These are phyloP conservation scores for Pyrenochaeta sp. DNA, from an alignment of 2,329 filamentous ascomycete species.

Conservation along the genomic window DNA sequence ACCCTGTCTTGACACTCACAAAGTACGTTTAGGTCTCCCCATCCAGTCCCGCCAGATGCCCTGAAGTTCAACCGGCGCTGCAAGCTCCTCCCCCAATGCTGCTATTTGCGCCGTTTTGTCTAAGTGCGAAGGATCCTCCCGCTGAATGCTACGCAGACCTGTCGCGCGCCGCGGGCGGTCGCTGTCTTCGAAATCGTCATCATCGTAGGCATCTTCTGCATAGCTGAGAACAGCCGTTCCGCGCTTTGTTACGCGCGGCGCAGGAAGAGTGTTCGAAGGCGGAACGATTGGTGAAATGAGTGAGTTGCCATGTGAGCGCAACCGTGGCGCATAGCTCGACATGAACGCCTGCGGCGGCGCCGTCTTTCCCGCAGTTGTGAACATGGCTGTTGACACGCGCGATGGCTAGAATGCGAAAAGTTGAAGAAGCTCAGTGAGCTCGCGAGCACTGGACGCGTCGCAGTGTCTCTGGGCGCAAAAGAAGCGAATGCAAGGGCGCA, in stretches of 20 bases:
- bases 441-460: slow-evolving; percentile 44
- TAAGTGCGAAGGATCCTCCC: slow-evolving; percentile 71
- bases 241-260: slow-evolving; percentile 90
- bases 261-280: slow-evolving; percentile 70
- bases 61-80: slow-evolving; percentile 81
- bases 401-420: slow-evolving; percentile 26
- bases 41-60: slow-evolving; percentile 97
- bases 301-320: slow-evolving; percentile 91
- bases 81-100: slow-evolving; percentile 84
- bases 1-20: slow-evolving; percentile 50
- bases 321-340: slow-evolving; percentile 87
- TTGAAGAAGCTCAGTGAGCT: slow-evolving; percentile 40
- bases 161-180: slow-evolving; percentile 77
- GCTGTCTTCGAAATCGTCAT: slow-evolving; percentile 77
- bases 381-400: slow-evolving; percentile 46
- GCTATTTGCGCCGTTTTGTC: slow-evolving; percentile 72
- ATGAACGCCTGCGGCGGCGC: slow-evolving; percentile 84
- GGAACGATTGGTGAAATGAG: slow-evolving; percentile 86
- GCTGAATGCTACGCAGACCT: slow-evolving; percentile 77
- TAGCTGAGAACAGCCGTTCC: slow-evolving; percentile 98
- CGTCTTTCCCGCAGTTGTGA: slow-evolving; percentile 49
- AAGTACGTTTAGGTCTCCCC: slow-evolving; percentile 68
- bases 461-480: slow-evolving; percentile 10
- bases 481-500: slow-evolving; percentile 4
- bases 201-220: slow-evolving; percentile 93